phyloP scores from a whole-genome alignment of 352 stramenopile genomes.

The Peronospora farinosa region DNA sequence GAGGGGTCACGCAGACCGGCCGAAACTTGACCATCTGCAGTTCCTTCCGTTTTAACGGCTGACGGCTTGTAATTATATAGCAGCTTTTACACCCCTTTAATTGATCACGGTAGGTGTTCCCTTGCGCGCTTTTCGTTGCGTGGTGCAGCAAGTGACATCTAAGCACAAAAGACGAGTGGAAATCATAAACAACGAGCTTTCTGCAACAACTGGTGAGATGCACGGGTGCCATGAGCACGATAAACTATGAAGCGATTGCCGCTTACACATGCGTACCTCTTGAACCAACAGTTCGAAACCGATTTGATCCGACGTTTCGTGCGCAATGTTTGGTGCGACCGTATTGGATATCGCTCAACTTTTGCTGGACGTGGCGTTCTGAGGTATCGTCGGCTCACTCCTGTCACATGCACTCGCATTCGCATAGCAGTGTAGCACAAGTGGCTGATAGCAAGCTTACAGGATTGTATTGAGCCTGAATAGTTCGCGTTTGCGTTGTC shows the following conservation, averaged over 20 bases:
- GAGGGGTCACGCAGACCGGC: conserved; percentile 9
- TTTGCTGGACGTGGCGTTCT: conserved; percentile 12
- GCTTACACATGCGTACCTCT: not conserved
- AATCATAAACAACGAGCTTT: not conserved
- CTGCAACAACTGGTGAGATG: not conserved
- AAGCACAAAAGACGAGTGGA: not conserved
- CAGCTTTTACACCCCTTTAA: not conserved
- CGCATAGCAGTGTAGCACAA: not conserved
- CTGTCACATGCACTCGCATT: not conserved
- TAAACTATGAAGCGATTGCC: not conserved
- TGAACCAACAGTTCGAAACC: conserved; percentile 8
- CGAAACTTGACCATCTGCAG: conserved; percentile 23
- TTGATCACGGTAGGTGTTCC: conserved; percentile 3
- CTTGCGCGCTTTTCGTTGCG: conserved; percentile 9
- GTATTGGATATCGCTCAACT: conserved; percentile 9
- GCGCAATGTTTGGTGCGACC: conserved; percentile 14
- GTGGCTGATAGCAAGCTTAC: conserved; percentile 12
- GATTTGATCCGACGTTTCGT: conserved; percentile 23
- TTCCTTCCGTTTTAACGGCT: conserved; percentile 25
- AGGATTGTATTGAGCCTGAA: conserved; percentile 21
- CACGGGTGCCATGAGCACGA: not conserved
- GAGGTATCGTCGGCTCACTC: conserved; percentile 1
- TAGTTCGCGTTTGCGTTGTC: conserved; percentile 7
- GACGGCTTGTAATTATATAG: conserved; percentile 7
- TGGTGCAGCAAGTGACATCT: not conserved